Evolutionary conservation across 306 rosid species (phyloP).

Genomic region (Vachellia collinsii): DNA sequence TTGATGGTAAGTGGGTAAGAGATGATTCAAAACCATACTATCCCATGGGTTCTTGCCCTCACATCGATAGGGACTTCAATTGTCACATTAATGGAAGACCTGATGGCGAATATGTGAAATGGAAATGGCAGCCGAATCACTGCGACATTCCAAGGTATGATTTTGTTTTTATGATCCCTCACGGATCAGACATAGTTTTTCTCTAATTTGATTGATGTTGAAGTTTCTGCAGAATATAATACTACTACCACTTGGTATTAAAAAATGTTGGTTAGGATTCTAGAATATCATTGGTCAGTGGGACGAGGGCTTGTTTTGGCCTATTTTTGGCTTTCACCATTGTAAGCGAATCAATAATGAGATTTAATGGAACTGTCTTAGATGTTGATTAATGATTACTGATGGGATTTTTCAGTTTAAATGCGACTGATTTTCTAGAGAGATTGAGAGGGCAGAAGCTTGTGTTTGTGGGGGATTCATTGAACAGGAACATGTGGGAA

Average conservation of each 20-base stretch:
- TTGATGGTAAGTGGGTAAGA: slow-evolving; percentile 80
- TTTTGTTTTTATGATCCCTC: neutral
- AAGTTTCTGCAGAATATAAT: slow-evolving; percentile 15
- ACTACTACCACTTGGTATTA: slow-evolving; percentile 10
- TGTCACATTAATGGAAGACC: slow-evolving; percentile 85
- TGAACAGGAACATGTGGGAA: slow-evolving; percentile 98
- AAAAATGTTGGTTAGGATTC: slow-evolving; percentile 6
- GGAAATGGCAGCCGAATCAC: slow-evolving; percentile 93
- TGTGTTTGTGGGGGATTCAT: slow-evolving; percentile 93
- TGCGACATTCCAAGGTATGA: slow-evolving; percentile 85
- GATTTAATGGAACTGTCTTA: slow-evolving; percentile 1
- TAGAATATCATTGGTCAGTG: neutral
- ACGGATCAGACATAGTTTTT: neutral
- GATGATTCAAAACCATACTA: slow-evolving; percentile 89
- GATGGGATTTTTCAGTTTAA: slow-evolving; percentile 57
- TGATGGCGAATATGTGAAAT: slow-evolving; percentile 68
- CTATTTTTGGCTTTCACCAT: neutral
- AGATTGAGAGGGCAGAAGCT: slow-evolving; percentile 72
- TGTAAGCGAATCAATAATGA: neutral
- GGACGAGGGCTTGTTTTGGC: slow-evolving; percentile 30
- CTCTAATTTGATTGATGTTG: neutral
- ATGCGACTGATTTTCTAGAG: slow-evolving; percentile 91
- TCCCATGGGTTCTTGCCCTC: slow-evolving; percentile 83
- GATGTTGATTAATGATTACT: slow-evolving; percentile 34
- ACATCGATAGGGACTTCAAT: slow-evolving; percentile 74